Percentiles rank a stretch among this genome's conserved stretches.
Conservation (phyloP, 331 rosid species). For the Malus hybrid region DNA sequence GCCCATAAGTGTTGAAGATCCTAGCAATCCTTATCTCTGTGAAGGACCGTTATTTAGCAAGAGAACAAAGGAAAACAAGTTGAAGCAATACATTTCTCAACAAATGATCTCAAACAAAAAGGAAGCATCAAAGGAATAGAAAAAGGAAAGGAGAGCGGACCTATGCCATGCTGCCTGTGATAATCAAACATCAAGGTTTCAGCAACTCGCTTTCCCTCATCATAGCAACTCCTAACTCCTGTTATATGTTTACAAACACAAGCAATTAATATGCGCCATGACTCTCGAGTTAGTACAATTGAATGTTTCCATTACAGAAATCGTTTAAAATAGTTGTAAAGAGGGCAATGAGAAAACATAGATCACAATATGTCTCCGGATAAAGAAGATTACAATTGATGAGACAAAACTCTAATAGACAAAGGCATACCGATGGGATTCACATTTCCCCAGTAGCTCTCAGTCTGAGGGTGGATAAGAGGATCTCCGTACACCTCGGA, state of each 20-base stretch:
- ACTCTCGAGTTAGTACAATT: not conserved
- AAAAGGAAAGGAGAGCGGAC: constrained; percentile 1
- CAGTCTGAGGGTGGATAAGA: constrained; percentile 45
- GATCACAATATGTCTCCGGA: not conserved
- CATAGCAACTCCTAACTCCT: constrained; percentile 54
- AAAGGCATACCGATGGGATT: constrained; percentile 37
- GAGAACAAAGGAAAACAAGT: not conserved
- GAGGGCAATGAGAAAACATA: not conserved
- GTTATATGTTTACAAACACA: not conserved
- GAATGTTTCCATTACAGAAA: not conserved
- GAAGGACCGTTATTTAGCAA: not conserved
- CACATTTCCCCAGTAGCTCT: constrained; percentile 52
- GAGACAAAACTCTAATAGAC: not conserved
- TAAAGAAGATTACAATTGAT: not conserved
- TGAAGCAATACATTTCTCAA: not conserved
- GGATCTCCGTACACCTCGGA: constrained; percentile 55
- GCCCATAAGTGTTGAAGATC: no score
- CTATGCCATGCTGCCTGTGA: constrained; percentile 50
- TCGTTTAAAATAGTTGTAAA: not conserved
- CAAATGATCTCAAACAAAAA: not conserved
- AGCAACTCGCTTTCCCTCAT: constrained; percentile 49
- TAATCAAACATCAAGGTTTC: constrained; percentile 48
- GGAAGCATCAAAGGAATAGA: not conserved
- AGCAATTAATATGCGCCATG: not conserved
- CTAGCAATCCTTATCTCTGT: no score